Base-by-base conservation (phyloP, 1,284 basidiomycete genomes). In the Trametes sp. region DNA sequence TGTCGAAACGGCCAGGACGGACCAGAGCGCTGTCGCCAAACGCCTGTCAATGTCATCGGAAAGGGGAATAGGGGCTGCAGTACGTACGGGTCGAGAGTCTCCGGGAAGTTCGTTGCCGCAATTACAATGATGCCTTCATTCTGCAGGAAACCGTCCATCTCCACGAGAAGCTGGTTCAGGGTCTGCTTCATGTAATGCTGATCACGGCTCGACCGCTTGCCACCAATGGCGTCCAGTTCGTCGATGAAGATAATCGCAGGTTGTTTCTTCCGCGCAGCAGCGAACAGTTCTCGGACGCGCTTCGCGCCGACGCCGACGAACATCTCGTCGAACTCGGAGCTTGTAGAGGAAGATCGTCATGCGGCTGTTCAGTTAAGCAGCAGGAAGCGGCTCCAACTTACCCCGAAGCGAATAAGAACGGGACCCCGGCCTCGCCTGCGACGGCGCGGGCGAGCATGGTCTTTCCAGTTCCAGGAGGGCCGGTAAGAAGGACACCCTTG, bases 291-390 rank as follows among this genome's bases (percentile, higher is more conserved):
- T 41, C 98, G 88, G 33, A 99, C 94, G 29, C 98, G 90, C 76
- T 98, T 97, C 33, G 98, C 97, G 62, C 95, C 95, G 51, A 97
- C 94, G 61, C 95, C 95, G 57, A 98, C 96, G 75, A 95, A 96
- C 89, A 98, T 97, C 76, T 99, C 97, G 75, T 99, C 98, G 68
- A 99, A 98, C 73, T 98, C 95, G 51, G 95, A 96, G 16, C 94
- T 95, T 64, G 19, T 77, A 23, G n/a, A n/a, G 50, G 44, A 31
- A 21, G 45, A 33, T 48, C n/a, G 49, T 33, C 42, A 26, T 35
- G 49, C 41, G 33, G 29, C 31, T 33, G 11, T 53, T 35, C 35
- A 57, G 1, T 19, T 45, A n/a, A 41, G 28, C 36, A 21, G n/a
- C 13, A 35, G 9, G n/a, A 21, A 31, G 44, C 31, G 45, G 56